Conservation (phyloP, 495 filamentous ascomycete species). For the Neurospora sp. region DNA sequence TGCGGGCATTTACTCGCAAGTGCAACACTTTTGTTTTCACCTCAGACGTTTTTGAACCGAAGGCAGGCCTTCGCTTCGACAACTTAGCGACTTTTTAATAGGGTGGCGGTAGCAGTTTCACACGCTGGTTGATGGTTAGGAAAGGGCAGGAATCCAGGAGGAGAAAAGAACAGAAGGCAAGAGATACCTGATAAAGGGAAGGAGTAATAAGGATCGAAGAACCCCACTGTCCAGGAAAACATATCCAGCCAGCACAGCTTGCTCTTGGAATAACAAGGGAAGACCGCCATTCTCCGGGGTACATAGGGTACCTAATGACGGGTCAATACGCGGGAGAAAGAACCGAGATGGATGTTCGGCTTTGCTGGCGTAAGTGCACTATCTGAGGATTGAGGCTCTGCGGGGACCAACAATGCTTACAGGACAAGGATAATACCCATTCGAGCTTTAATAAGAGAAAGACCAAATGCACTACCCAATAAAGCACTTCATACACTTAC, state of each 20-base stretch:
- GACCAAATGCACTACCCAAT: rapidly evolving
- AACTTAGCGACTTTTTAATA: neutral
- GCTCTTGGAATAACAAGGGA: neutral
- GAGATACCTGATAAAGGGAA: neutral
- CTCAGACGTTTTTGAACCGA: neutral
- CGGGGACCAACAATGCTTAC: rapidly evolving
- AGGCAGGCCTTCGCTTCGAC: neutral
- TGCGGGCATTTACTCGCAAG: neutral
- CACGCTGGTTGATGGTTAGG: neutral
- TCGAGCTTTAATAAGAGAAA: neutral
- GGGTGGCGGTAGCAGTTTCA: neutral
- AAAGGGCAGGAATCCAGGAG: neutral
- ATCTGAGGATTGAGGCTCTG: neutral
- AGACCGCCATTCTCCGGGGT: neutral
- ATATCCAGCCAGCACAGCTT: neutral
- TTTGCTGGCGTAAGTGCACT: neutral
- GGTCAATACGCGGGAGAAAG: neutral
- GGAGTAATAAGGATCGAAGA: neutral
- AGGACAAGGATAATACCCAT: neutral
- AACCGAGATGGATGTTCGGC: neutral
- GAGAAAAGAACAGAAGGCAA: neutral
- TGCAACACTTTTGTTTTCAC: neutral
- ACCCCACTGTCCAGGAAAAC: neutral
- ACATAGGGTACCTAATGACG: neutral
- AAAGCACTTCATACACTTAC: neutral